Conservation (phyloP, 148 eudicot species). For the Gaultheria prostrata region DNA sequence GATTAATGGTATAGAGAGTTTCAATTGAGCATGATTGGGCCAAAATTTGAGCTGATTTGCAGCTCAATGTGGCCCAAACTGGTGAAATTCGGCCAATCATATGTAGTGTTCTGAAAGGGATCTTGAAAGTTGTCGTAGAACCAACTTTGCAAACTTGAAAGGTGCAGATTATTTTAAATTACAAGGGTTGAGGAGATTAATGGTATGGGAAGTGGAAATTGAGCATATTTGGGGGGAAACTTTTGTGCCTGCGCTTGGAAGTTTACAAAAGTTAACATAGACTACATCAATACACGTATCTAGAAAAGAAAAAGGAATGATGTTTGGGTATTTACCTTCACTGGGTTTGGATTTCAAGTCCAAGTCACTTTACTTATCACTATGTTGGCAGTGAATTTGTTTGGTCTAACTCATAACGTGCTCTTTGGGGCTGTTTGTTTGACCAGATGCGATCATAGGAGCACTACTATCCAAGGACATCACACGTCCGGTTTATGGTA, state of each 20-base stretch:
- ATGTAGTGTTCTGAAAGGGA: background rate
- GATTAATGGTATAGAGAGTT: background rate
- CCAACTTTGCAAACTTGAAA: background rate
- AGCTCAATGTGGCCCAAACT: background rate
- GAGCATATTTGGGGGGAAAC: background rate
- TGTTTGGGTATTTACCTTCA: background rate
- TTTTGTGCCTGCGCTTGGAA: background rate
- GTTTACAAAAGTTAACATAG: background rate
- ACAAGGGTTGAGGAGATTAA: background rate
- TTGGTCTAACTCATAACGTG: background rate
- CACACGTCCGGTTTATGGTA: no score
- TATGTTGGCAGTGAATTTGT: background rate
- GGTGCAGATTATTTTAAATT: background rate
- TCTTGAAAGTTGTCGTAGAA: background rate
- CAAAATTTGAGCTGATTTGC: background rate
- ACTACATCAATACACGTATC: no score
- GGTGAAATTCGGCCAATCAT: background rate
- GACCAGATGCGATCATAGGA: no score
- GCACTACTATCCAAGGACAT: no score
- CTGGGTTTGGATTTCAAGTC: background rate
- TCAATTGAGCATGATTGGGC: background rate
- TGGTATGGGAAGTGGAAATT: background rate
- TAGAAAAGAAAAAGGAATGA: background rate
- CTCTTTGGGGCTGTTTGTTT: background rate
- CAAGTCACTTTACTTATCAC: no score